Conservation (phyloP, 192 early-diverging fungal species). For the Chytriomyces hyalinus region DNA sequence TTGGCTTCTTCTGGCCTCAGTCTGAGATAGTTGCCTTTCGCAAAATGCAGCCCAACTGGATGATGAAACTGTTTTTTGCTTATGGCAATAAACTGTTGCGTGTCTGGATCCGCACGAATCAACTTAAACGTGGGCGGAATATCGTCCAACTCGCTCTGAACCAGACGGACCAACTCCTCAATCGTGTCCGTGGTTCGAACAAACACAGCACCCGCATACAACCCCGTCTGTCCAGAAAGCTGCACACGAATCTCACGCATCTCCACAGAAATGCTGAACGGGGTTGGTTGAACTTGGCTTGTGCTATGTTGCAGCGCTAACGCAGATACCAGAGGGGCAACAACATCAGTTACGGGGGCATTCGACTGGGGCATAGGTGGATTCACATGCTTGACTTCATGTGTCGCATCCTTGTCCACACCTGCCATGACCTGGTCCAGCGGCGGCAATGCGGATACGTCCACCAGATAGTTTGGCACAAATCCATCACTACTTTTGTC, state of each 20-base stretch:
- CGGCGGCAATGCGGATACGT: conserved; percentile 2
- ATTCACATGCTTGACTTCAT: background rate
- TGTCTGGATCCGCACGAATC: background rate
- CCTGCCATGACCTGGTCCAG: conserved; percentile 7
- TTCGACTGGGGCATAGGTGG: background rate
- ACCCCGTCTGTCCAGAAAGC: background rate
- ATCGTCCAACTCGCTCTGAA: conserved; percentile 1
- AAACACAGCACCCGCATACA: conserved; percentile 17
- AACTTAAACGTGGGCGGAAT: background rate
- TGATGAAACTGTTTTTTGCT: conserved; percentile 12
- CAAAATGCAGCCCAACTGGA: conserved; percentile 6
- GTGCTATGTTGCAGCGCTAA: background rate
- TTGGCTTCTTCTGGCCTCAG: background rate
- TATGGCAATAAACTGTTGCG: background rate
- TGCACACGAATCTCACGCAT: conserved; percentile 19
- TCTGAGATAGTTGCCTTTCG: background rate
- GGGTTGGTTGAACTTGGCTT: background rate
- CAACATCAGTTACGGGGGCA: background rate
- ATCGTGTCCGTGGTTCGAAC: background rate
- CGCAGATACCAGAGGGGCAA: background rate
- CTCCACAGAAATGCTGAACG: background rate
- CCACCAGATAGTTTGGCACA: conserved; percentile 32
- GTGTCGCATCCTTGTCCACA: background rate
- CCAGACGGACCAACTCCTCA: background rate
- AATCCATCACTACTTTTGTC: background rate